Base-by-base conservation (phyloP, 352 stramenopile species). In the Blastocystis sp. region DNA sequence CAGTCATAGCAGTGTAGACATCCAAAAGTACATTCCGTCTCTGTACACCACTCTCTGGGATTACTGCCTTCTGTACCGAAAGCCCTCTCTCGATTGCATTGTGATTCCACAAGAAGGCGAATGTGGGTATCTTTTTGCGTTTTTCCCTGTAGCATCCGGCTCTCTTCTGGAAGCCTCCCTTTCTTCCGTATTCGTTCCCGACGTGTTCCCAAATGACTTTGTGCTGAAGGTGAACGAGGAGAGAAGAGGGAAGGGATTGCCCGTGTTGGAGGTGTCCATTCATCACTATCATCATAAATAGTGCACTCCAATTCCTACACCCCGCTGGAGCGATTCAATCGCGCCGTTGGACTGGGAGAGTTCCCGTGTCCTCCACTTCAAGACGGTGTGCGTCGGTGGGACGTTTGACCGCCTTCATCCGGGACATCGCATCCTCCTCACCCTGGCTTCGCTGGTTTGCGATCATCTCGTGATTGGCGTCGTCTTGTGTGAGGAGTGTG, bases 391-490 rank as follows among this genome's bases (percentile, higher is more conserved):
- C 66, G 48, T 88, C 19, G 78, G 78, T 42, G 78, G 78, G 28
- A 88, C 78, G 52, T 88, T 88, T 88, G 78, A 88, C 68, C 66
- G 62, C 48, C 57, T 88, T 4, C 78, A 88, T 62, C 64, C 78
- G 3, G 78, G 78, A 52, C 78, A 88, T 63, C 64, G 68, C 19
- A 77, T 88, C 6, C 52, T 88, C 1, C 60, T 88, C 24, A 88
- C 78, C 2, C 65, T 88, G 14, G 3, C 78, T 28, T 88, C 64
- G 28, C 61, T 88, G 4, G 59, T 88, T 19, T 88, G 64, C 24
- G 68, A 88, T 57, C 42, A 62, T 7, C 48, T 88, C 11, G 70
- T 88, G 21, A 88, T 88, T 62, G 78, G 78, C 24, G 78, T 88
- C 21, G 17, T 24, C n/a, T 42, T 88, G 9, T 42, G 34, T 10